Evolutionary conservation across 2,329 filamentous ascomycete species (phyloP), one percentile per base, ranked within the genome.

Genomic region (Aspergillus niger): DNA sequence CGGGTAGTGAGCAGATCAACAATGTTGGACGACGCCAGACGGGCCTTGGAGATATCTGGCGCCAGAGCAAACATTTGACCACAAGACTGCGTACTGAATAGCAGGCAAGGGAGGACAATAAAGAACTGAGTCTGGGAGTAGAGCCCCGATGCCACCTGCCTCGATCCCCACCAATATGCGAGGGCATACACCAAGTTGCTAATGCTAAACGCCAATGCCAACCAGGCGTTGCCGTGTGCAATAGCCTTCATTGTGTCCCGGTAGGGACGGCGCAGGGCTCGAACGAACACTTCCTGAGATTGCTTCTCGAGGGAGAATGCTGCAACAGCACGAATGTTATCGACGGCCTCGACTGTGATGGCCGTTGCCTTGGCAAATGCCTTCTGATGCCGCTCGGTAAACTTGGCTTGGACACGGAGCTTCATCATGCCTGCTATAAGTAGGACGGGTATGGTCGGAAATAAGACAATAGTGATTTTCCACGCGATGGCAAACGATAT

Each of bases 111-210:
- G 8, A 91, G 79, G 5, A 92, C 87, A 65, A 91, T 89, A 74
- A 92, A 89, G 75, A 92, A 92, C 53, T 85, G 75, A 20, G 89
- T 83, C 41, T 86, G 85, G 51, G 84, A 83, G 65, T 89, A 89
- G 55, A 85, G 76, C 2, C 89, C 89, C 39, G 83, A 80, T 49
- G 86, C 83, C 62, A 92, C 90, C 65, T 87, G 85, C 65, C 84
- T 87, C 0, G 89, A 84, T 1, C 89, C 90, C 89, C 89, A 92
- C 88, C 89, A 93, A 75, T 91, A 92, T 0, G 89, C 87, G 58
- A 93, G 84, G 0, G 89, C 87, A 69, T 92, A 90, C 32, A 91
- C 84, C 55, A 91, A 80, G 68, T 88, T 89, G 39, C 86, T 84
- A 24, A 78, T 64, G 17, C 73, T 73, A 57, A 77, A 79, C 0